Evolutionary conservation across 2,329 filamentous ascomycete genomes (phyloP).

Genomic region (Dothideomycetidae sp.): DNA sequence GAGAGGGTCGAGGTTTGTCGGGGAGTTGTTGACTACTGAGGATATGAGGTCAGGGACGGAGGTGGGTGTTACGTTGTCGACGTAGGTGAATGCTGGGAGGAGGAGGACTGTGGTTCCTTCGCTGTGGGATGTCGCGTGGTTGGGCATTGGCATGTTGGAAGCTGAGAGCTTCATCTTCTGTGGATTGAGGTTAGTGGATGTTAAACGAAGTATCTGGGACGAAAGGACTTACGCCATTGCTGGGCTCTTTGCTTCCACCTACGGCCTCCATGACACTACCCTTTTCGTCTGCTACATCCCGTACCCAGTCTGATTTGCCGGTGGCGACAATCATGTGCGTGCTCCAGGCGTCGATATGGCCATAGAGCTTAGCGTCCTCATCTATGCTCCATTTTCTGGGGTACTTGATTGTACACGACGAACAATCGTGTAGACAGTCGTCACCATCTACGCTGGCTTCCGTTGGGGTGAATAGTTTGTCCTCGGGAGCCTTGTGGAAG

Average conservation of each 20-base stretch:
- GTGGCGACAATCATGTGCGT: constrained; percentile 87
- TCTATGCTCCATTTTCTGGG: constrained; percentile 63
- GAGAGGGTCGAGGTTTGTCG: constrained; percentile 59
- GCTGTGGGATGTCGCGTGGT: constrained; percentile 44
- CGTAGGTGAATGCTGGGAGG: constrained; percentile 67
- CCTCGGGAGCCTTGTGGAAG: constrained; percentile 34
- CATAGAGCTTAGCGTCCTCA: constrained; percentile 65
- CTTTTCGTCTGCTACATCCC: constrained; percentile 76
- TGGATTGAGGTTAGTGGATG: too few species aligned
- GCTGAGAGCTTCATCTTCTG: constrained; percentile 73
- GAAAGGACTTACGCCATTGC: constrained; percentile 48
- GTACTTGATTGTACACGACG: constrained; percentile 62
- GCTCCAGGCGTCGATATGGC: constrained; percentile 70
- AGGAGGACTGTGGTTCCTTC: constrained; percentile 67
- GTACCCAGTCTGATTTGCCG: constrained; percentile 89
- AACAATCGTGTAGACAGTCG: constrained; percentile 79
- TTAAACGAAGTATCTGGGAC: background rate
- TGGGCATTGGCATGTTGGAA: constrained; percentile 73
- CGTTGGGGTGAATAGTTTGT: constrained; percentile 57
- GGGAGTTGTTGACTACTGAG: constrained; percentile 53
- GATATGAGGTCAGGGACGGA: constrained; percentile 58
- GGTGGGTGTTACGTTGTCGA: constrained; percentile 70
- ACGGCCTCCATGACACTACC: constrained; percentile 43
- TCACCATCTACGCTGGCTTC: constrained; percentile 69
- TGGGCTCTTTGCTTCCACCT: constrained; percentile 40